These are phyloP conservation scores for Sugiyamaella xylanicola DNA, from an alignment of 1,139 yeast species.

Conservation along the genomic window DNA sequence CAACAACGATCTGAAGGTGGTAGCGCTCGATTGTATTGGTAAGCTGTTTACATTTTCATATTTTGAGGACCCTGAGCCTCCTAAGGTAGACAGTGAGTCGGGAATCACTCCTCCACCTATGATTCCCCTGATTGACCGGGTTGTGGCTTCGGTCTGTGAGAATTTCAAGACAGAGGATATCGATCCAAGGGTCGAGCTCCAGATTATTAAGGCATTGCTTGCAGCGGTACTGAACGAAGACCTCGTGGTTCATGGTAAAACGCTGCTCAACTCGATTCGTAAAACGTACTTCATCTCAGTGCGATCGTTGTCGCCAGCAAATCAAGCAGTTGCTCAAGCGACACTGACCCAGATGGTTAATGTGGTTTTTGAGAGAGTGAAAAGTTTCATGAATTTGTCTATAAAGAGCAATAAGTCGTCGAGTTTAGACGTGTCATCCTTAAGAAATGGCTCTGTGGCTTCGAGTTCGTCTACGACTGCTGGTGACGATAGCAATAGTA, in stretches of 20 bases:
- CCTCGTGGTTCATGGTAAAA: constrained; percentile 88
- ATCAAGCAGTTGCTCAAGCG: constrained; percentile 95
- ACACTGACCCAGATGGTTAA: constrained; percentile 88
- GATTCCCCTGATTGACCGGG: constrained; percentile 72
- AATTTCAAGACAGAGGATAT: constrained; percentile 93
- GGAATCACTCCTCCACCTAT: constrained; percentile 56
- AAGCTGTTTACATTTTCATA: constrained; percentile 66
- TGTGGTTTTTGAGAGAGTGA: constrained; percentile 79
- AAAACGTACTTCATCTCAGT: constrained; percentile 92
- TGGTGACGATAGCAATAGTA: constrained; percentile 3
- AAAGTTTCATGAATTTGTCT: constrained; percentile 25
- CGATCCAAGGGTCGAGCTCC: constrained; percentile 84
- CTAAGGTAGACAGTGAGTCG: constrained; percentile 43
- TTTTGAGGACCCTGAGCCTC: constrained; percentile 54
- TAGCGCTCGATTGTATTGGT: constrained; percentile 65
- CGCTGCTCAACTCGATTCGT: constrained; percentile 84
- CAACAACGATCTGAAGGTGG: constrained; percentile 54
- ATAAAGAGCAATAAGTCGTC: constrained; percentile 19
- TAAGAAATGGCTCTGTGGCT: constrained; percentile 10
- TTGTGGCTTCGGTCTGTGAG: constrained; percentile 80
- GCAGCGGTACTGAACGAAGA: constrained; percentile 80
- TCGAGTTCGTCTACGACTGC: constrained; percentile 1
- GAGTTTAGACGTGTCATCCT: constrained; percentile 19
- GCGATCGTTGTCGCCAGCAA: constrained; percentile 74
- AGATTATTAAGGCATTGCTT: constrained; percentile 87